Percentiles rank a stretch among this genome's conserved stretches.
Conservation (phyloP, 163 green algal genomes). For the Scenedesmus sp. region DNA sequence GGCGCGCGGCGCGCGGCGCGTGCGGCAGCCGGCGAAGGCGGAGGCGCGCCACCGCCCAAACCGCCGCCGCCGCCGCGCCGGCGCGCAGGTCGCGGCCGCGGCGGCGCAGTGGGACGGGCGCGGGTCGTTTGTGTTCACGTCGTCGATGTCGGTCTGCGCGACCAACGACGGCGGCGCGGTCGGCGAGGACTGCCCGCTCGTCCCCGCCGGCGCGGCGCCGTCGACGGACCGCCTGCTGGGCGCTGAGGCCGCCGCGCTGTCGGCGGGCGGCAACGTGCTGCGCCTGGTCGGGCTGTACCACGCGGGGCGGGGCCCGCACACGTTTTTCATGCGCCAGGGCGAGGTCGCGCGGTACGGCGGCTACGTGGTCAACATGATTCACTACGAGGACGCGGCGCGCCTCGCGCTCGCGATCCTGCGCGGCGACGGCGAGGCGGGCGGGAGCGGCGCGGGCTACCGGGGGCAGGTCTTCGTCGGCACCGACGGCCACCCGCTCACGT, state of each 20-base stretch:
- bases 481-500: slow-evolving; percentile 70
- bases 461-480: slow-evolving; percentile 76
- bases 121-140: slow-evolving; percentile 91
- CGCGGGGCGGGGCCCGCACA: slow-evolving; percentile 86
- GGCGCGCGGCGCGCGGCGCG: no score
- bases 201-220: slow-evolving; percentile 63
- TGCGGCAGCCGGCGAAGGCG: not conserved
- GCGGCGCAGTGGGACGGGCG: slow-evolving; percentile 81
- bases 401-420: slow-evolving; percentile 67
- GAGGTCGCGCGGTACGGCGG: slow-evolving; percentile 72
- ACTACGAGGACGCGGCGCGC: slow-evolving; percentile 96
- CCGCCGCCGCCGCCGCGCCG: not conserved
- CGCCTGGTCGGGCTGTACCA: slow-evolving; percentile 97
- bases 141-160: slow-evolving; percentile 81
- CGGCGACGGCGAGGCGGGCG: slow-evolving; percentile 46
- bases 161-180: slow-evolving; percentile 74
- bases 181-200: slow-evolving; percentile 66
- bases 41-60: not conserved
- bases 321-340: slow-evolving; percentile 84
- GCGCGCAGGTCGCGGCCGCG: slow-evolving; percentile 65
- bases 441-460: slow-evolving; percentile 49
- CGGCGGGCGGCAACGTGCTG: slow-evolving; percentile 86
- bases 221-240: slow-evolving; percentile 76
- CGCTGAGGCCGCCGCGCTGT: slow-evolving; percentile 83
- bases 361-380: slow-evolving; percentile 94